Evolutionary conservation across 73 alveolate genomes (phyloP).

Genomic region (Paramecium biaurelia): DNA sequence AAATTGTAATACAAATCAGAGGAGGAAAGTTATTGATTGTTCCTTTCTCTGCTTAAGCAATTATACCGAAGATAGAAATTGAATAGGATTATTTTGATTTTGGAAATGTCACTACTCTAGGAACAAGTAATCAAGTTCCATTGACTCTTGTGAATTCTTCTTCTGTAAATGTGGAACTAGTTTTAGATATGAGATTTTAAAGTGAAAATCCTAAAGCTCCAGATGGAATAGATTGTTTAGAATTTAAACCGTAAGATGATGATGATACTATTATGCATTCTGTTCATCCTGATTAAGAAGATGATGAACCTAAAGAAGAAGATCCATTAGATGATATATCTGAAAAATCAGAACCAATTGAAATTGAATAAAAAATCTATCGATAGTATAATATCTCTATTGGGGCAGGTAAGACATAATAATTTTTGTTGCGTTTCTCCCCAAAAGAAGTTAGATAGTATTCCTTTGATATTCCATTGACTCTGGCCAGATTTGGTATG

Average conservation of each 20-base stretch:
- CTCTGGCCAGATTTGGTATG: constrained; percentile 43
- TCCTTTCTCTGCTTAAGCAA: constrained; percentile 87
- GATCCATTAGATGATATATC: constrained; percentile 57
- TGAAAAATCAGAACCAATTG: constrained; percentile 47
- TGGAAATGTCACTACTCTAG: constrained; percentile 91
- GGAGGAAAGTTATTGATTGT: constrained; percentile 91
- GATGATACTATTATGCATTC: constrained; percentile 64
- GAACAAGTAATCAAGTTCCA: constrained; percentile 86
- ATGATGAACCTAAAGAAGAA: constrained; percentile 57
- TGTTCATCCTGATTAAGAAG: constrained; percentile 61
- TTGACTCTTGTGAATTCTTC: constrained; percentile 79
- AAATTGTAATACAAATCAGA: constrained; percentile 89
- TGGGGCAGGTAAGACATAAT: background rate
- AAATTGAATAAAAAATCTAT: constrained; percentile 19
- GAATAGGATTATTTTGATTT: constrained; percentile 91
- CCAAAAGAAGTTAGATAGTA: constrained; percentile 60
- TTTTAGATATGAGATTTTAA: constrained; percentile 48
- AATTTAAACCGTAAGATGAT: constrained; percentile 51
- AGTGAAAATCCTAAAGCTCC: constrained; percentile 70
- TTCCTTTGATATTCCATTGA: constrained; percentile 33
- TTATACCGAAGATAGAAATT: constrained; percentile 92
- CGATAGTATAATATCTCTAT: constrained; percentile 38
- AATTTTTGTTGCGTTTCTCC: constrained; percentile 23
- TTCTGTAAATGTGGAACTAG: constrained; percentile 81
- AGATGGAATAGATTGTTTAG: constrained; percentile 62